These are phyloP conservation scores for Hypoxylon sp. DNA, from an alignment of 2,329 filamentous ascomycete species.

Conservation along the genomic window DNA sequence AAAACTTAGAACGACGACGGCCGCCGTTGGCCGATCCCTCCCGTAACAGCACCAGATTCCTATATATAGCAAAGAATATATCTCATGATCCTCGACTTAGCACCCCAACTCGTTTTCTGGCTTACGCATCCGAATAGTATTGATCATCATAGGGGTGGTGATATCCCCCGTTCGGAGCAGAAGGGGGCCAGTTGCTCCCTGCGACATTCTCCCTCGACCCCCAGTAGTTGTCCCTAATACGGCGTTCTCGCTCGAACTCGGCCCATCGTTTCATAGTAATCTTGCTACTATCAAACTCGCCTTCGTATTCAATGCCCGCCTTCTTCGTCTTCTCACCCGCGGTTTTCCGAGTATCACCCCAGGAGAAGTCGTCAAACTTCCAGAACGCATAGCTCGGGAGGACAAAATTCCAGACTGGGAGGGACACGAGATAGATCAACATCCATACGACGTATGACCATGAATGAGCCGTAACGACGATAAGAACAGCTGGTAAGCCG, in stretches of 20 bases:
- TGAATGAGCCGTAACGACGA: conserved; percentile 92
- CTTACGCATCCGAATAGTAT: conserved; percentile 67
- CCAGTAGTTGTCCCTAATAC: conserved; percentile 64
- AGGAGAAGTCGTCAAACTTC: conserved; percentile 99
- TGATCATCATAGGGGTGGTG: conserved; percentile 65
- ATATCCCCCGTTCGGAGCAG: conserved; percentile 45
- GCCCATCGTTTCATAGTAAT: conserved; percentile 99
- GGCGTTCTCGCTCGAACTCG: conserved; percentile 84
- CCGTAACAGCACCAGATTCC: conserved; percentile 18
- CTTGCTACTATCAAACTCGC: conserved; percentile 97
- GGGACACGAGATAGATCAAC: conserved; percentile 91
- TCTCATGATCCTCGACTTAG: conserved; percentile 14
- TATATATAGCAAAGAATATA: conserved; percentile 34
- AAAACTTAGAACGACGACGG: conserved; percentile 8
- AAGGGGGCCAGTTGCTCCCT: conserved; percentile 60
- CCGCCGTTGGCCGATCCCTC: conserved; percentile 8
- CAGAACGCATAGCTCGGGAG: conserved; percentile 95
- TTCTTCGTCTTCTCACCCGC: conserved; percentile 91
- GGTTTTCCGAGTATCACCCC: conserved; percentile 98
- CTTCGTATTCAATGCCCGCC: conserved; percentile 86
- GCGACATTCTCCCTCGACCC: conserved; percentile 65
- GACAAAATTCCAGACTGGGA: conserved; percentile 98
- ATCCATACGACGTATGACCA: conserved; percentile 96
- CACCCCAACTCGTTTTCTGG: conserved; percentile 1
- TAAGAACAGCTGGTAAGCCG: conserved; percentile 90